Conservation (phyloP, 768 basidiomycete species). For the Astraeus odoratus region DNA sequence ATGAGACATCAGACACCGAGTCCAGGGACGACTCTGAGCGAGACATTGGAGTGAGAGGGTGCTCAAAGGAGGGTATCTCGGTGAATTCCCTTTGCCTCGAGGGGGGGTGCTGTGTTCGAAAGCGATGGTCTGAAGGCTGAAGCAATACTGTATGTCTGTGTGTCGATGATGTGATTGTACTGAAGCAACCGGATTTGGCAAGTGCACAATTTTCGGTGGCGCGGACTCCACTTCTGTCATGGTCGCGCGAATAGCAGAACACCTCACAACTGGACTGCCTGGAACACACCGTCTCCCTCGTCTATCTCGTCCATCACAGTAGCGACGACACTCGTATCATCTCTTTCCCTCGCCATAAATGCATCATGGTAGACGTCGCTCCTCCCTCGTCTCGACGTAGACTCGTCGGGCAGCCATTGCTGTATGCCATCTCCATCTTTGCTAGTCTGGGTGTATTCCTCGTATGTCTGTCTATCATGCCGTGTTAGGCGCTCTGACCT, state of each 20-base stretch:
- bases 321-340: not conserved
- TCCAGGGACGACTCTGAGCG: slow-evolving; percentile 57
- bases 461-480: slow-evolving; percentile 37
- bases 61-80: slow-evolving; percentile 2
- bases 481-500: slow-evolving; percentile 2
- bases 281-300: not conserved
- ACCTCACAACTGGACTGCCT: not conserved
- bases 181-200: too few relatives aligned
- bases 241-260: slow-evolving; percentile 1
- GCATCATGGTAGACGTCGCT: slow-evolving; percentile 45
- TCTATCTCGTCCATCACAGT: slow-evolving; percentile 2
- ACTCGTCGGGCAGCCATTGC: slow-evolving; percentile 72
- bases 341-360: slow-evolving; percentile 27
- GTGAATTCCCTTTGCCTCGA: not conserved
- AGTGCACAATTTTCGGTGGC: too few relatives aligned
- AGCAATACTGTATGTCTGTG: too few relatives aligned
- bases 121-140: too few relatives aligned
- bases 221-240: too few relatives aligned
- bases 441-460: slow-evolving; percentile 82
- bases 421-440: slow-evolving; percentile 76
- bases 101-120: too few relatives aligned
- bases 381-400: slow-evolving; percentile 31
- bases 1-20: slow-evolving; percentile 42
- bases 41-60: slow-evolving; percentile 50
- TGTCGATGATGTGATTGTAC: too few relatives aligned